Evolutionary conservation across 1,284 basidiomycete genomes (phyloP), one percentile per base, ranked within the genome.

Genomic region (Anthracocystis setariae): DNA sequence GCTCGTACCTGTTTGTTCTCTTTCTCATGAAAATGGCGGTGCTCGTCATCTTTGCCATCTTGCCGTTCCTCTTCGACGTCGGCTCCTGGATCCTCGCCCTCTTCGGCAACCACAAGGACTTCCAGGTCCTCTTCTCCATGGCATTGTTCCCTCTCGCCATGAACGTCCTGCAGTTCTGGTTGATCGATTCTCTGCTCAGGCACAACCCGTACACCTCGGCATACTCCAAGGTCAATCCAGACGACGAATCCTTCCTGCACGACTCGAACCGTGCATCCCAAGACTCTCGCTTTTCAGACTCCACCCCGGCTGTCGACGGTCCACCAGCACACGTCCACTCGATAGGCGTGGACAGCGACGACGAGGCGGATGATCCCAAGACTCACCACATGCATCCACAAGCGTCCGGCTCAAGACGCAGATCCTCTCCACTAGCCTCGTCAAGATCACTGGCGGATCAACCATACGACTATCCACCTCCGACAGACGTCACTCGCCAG

Each of bases 131-230:
- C 42, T 78, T 72, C 76, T 90, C 90, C 33, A 95, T 97, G 92
- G 92, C 93, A 55, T 82, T 97, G 46, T 94, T 96, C 84, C 94
- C 94, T 1, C 90, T 94, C 64, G 86, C 90, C 59, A 96, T 96
- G 93, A 97, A 83, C 56, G 70, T 74, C 10, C 32, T 81, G 15
- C 74, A 79, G 55, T 82, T 82, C 75, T 82, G 79, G 79, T 70
- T 82, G 32, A 78, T 82, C 51, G 80, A 82, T 46, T 75, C 78
- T 13, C 66, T 82, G 15, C 70, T 82, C 25, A 57, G 76, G 42
- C 76, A 81, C 60, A 74, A 80, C 45, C 79, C 79, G 10, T 48
- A 63, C 46, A 77, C 69, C 25, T 66, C 62, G 9, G 68, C 64
- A 7, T 78, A 78, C 42, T 58, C 72, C 46, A 73, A 73, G 51